phyloP scores from a whole-genome alignment of 2,329 filamentous ascomycete species.

The Fusarium oxysporum region DNA sequence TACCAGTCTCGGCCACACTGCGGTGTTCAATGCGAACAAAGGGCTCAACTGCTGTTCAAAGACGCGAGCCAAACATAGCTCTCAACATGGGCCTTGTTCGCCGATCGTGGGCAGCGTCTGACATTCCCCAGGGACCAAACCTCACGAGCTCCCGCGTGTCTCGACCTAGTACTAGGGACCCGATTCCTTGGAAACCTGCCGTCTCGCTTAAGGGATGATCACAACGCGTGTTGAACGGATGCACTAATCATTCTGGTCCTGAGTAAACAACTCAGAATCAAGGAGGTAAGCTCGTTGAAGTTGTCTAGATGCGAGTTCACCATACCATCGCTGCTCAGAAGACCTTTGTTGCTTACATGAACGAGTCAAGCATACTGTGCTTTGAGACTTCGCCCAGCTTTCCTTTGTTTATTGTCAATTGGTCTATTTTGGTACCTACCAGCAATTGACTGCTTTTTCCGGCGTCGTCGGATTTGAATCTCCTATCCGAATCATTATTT shows the following conservation, averaged over 20 bases:
- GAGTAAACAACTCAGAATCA: constrained; percentile 8
- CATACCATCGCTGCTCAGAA: constrained; percentile 26
- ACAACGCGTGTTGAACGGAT: constrained; percentile 7
- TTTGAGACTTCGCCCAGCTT: background rate
- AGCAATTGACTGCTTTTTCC: constrained; percentile 2
- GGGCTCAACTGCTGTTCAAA: constrained; percentile 2
- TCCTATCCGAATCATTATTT: constrained; percentile 22
- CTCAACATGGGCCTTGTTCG: constrained; percentile 25
- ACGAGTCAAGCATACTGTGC: constrained; percentile 12
- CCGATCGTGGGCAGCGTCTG: constrained; percentile 20
- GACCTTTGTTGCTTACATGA: constrained; percentile 1
- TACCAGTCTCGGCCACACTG: constrained; percentile 30
- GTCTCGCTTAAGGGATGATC: constrained; percentile 13
- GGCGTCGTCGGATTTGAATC: background rate
- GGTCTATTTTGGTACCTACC: constrained; percentile 1
- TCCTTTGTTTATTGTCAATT: constrained; percentile 24
- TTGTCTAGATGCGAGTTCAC: constrained; percentile 17
- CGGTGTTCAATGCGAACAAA: constrained; percentile 17
- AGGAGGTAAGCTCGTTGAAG: constrained; percentile 3
- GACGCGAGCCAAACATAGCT: constrained; percentile 5
- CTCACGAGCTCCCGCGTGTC: constrained; percentile 30
- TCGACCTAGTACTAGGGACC: constrained; percentile 35
- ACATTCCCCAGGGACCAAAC: constrained; percentile 37
- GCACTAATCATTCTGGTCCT: constrained; percentile 26
- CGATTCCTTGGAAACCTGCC: constrained; percentile 29